phyloP scores from a whole-genome alignment of 768 basidiomycete genomes.

The Termitomyces sp. region DNA sequence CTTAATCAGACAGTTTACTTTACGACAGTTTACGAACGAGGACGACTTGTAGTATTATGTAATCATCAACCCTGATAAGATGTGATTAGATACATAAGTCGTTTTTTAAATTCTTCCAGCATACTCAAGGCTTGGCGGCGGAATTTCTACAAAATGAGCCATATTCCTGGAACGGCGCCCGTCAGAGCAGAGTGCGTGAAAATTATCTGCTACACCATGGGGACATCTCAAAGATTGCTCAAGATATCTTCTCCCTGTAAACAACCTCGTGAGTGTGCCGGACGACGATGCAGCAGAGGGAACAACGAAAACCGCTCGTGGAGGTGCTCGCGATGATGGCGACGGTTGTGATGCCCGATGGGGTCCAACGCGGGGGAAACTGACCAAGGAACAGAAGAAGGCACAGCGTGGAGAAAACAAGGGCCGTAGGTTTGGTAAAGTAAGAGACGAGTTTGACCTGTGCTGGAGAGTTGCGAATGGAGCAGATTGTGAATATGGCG shows the following conservation, averaged over 20 bases:
- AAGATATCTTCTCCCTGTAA: conserved; percentile 28
- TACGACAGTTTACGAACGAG: too few relatives aligned
- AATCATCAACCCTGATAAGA: not conserved
- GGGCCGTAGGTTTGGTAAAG: conserved; percentile 69
- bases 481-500: conserved; percentile 62
- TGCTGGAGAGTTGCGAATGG: conserved; percentile 79
- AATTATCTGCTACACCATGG: not conserved
- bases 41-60: too few relatives aligned
- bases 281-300: conserved; percentile 59
- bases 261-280: conserved; percentile 17
- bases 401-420: conserved; percentile 80
- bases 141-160: conserved; percentile 1
- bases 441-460: conserved; percentile 74
- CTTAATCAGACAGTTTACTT: too few relatives aligned
- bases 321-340: conserved; percentile 9
- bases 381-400: conserved; percentile 65
- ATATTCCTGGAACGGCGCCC: conserved; percentile 29
- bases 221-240: not conserved
- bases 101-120: not conserved
- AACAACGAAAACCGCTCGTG: conserved; percentile 31
- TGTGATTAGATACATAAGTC: not conserved
- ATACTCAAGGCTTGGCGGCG: not conserved
- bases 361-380: conserved; percentile 25
- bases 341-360: conserved; percentile 15
- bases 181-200: conserved; percentile 31